phyloP scores from a whole-genome alignment of 1,284 basidiomycete species.

The Lentinus polychrous region DNA sequence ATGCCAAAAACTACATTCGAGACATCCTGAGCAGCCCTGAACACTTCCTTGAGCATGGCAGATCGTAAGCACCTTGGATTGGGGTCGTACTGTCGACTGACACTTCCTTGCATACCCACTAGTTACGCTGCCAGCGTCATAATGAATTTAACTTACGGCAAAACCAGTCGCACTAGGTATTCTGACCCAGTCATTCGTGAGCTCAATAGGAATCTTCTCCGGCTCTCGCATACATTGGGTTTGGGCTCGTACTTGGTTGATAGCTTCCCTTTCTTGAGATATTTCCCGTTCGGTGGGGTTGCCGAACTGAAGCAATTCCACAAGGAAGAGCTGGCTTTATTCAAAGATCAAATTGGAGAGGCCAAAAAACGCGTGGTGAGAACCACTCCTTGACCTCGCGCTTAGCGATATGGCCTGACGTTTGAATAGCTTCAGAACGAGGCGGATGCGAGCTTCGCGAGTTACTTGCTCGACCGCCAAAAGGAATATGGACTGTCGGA shows the following conservation, averaged over 20 bases:
- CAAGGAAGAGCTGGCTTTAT: constrained; percentile 49
- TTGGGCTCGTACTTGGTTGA: constrained; percentile 58
- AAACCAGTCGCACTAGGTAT: constrained; percentile 38
- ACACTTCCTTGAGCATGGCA: constrained; percentile 25
- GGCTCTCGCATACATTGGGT: constrained; percentile 42
- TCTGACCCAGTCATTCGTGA: constrained; percentile 51
- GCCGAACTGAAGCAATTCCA: constrained; percentile 45
- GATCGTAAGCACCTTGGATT: background rate
- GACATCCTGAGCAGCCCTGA: constrained; percentile 45
- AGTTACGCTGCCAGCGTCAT: constrained; percentile 62
- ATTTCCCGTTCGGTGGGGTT: constrained; percentile 48
- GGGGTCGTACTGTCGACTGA: background rate
- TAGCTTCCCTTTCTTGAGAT: constrained; percentile 45
- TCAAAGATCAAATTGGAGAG: constrained; percentile 38
- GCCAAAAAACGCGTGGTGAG: constrained; percentile 41
- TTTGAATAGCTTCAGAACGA: constrained; percentile 25
- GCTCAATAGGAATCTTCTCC: constrained; percentile 40
- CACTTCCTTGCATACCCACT: background rate
- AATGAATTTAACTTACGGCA: constrained; percentile 61
- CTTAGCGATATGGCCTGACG: background rate
- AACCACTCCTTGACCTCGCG: too few species aligned
- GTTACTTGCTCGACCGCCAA: constrained; percentile 50
- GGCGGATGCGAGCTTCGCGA: constrained; percentile 42
- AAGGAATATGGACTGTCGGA: constrained; percentile 41
- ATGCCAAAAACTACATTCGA: constrained; percentile 42